These are phyloP conservation scores for Sporothrix schenckii DNA, from an alignment of 2,329 filamentous ascomycete species.

Conservation along the genomic window DNA sequence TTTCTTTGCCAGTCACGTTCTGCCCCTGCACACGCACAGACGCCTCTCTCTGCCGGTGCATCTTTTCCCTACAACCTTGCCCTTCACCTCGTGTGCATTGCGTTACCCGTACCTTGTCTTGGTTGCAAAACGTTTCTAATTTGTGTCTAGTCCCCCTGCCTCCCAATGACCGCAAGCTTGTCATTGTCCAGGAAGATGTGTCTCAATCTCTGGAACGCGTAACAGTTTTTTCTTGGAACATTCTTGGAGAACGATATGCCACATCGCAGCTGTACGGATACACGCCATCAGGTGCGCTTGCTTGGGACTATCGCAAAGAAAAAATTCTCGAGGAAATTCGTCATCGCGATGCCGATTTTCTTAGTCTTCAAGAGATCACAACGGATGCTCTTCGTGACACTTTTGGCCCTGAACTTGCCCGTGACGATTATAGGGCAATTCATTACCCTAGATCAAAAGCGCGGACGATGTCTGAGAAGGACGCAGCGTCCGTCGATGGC, in stretches of 20 bases:
- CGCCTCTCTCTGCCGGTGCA: background rate
- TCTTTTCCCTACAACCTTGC: background rate
- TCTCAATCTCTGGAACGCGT: constrained; percentile 67
- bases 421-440: constrained; percentile 88
- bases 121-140: constrained; percentile 2
- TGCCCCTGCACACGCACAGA: background rate
- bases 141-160: constrained; percentile 68
- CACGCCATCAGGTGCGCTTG: constrained; percentile 76
- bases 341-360: constrained; percentile 79
- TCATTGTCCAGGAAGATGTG: constrained; percentile 73
- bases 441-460: constrained; percentile 90
- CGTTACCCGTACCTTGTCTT: background rate
- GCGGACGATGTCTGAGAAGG: constrained; percentile 87
- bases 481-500: constrained; percentile 87
- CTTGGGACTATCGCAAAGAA: constrained; percentile 84
- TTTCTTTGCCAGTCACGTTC: background rate
- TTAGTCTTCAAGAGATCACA: constrained; percentile 93
- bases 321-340: constrained; percentile 82
- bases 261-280: constrained; percentile 87
- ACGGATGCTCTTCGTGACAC: constrained; percentile 89
- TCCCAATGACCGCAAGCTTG: constrained; percentile 73
- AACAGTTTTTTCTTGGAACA: constrained; percentile 91
- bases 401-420: constrained; percentile 82
- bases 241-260: constrained; percentile 90
- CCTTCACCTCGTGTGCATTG: background rate